Evolutionary conservation across 306 rosid species (phyloP).

Genomic region (Glycyrrhiza uralensis): DNA sequence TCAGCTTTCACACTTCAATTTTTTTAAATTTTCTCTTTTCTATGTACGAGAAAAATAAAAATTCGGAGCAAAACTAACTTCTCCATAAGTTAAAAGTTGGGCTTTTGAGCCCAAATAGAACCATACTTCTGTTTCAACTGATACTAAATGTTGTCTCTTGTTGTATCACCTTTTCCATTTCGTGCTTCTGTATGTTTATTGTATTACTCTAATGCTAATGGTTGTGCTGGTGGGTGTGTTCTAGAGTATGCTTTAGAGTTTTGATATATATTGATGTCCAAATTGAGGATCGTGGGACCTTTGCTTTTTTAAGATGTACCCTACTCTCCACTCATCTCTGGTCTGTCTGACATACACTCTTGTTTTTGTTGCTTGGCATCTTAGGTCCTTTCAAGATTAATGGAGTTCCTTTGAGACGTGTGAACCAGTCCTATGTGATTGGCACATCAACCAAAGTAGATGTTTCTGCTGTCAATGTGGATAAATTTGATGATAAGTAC

Average conservation of each 20-base stretch:
- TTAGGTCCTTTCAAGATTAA: conserved; percentile 67
- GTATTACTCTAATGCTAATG: neutral
- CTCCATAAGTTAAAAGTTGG: no score
- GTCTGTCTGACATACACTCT: neutral
- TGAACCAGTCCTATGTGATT: conserved; percentile 60
- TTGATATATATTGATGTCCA: neutral
- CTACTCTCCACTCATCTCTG: neutral
- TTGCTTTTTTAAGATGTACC: neutral
- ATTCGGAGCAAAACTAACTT: no score
- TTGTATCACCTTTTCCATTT: neutral
- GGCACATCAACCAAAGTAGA: conserved; percentile 69
- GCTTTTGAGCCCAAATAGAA: no score
- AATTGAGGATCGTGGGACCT: neutral
- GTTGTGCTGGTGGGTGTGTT: neutral
- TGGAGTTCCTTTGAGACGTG: conserved; percentile 75
- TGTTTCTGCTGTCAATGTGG: conserved; percentile 48
- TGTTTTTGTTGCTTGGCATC: neutral
- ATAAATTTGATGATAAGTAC: conserved; percentile 60
- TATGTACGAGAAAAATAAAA: no score
- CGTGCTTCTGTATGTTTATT: neutral
- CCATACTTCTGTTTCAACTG: neutral
- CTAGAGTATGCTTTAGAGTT: neutral
- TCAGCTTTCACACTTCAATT: no score
- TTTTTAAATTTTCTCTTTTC: no score
- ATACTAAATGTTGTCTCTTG: neutral